A percentile compares a stretch with the other conserved stretches of the same genome.
Conservation (phyloP, 495 filamentous ascomycete species). For the Hyaloscypha hepaticicola region DNA sequence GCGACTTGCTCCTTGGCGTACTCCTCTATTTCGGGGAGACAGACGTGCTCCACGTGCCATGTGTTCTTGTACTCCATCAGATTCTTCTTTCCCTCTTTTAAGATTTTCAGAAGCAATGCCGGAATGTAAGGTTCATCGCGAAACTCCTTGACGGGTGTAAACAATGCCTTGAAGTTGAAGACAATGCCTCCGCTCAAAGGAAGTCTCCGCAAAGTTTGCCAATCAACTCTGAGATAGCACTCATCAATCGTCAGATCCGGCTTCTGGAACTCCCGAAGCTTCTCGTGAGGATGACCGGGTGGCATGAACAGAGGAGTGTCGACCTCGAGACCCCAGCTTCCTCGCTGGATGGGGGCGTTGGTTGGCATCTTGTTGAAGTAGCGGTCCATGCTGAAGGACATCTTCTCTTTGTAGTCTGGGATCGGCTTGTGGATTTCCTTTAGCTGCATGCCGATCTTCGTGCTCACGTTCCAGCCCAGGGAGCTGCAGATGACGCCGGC, state of each 20-base stretch:
- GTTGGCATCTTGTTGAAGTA: conserved; percentile 80
- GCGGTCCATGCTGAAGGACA: conserved; percentile 87
- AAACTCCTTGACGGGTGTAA: conserved; percentile 74
- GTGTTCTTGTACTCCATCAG: conserved; percentile 83
- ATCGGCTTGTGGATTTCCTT: conserved; percentile 75
- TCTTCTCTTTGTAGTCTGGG: conserved; percentile 88
- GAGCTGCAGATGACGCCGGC: conserved; percentile 78
- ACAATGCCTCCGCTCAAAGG: conserved; percentile 73
- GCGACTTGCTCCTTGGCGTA: conserved; percentile 71
- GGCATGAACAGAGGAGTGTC: conserved; percentile 79
- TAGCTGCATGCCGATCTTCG: conserved; percentile 72
- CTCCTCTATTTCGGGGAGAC: conserved; percentile 63
- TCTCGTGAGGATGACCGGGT: conserved; percentile 66
- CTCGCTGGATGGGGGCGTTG: conserved; percentile 76
- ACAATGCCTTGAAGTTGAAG: conserved; percentile 92
- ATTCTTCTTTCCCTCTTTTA: conserved; percentile 69
- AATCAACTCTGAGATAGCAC: conserved; percentile 79
- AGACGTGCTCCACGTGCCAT: conserved; percentile 80
- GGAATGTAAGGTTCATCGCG: conserved; percentile 75
- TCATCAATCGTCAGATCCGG: conserved; percentile 56
- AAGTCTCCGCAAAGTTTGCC: conserved; percentile 84
- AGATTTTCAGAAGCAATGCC: conserved; percentile 61
- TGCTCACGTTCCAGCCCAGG: conserved; percentile 76
- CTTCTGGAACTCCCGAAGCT: conserved; percentile 54
- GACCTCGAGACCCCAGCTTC: conserved; percentile 84